Conservation (phyloP, 2,329 filamentous ascomycete species). For the Diplodia mutila region DNA sequence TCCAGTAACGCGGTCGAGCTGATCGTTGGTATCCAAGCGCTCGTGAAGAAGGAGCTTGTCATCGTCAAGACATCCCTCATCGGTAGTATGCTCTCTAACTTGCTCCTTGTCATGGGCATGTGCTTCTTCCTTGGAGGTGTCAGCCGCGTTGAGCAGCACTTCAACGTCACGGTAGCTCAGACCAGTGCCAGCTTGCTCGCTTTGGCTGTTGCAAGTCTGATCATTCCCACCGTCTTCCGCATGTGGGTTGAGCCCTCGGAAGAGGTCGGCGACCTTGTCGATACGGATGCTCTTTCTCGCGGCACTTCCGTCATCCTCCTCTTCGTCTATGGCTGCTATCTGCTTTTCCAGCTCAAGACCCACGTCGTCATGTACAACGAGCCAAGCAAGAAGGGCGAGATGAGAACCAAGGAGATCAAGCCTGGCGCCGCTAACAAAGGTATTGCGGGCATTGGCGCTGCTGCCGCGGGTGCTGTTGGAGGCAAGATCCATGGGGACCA, state of each 20-base stretch:
- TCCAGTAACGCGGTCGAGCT: conserved; percentile 79
- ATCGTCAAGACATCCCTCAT: conserved; percentile 94
- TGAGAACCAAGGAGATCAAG: conserved; percentile 51
- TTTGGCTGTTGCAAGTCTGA: conserved; percentile 77
- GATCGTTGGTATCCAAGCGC: conserved; percentile 84
- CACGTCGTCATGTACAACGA: conserved; percentile 80
- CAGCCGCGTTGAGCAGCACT: conserved; percentile 78
- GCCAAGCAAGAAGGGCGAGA: conserved; percentile 76
- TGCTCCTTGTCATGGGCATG: conserved; percentile 87
- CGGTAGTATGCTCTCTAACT: conserved; percentile 87
- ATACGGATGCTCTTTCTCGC: conserved; percentile 54
- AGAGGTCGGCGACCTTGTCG: background rate
- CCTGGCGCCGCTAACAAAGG: conserved; percentile 55
- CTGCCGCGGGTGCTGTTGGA: conserved; percentile 54
- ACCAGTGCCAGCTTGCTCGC: conserved; percentile 82
- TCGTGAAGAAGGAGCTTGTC: conserved; percentile 71
- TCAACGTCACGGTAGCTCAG: conserved; percentile 91
- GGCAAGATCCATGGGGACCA: conserved; percentile 56
- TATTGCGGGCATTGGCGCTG: conserved; percentile 58
- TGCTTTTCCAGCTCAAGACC: conserved; percentile 89
- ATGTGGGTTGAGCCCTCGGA: conserved; percentile 47
- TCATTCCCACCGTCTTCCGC: conserved; percentile 88
- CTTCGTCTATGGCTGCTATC: conserved; percentile 79
- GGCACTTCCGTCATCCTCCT: conserved; percentile 81
- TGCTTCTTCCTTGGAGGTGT: conserved; percentile 89